Conservation (phyloP, 495 filamentous ascomycete genomes). For the Podospora pseudocomata region DNA sequence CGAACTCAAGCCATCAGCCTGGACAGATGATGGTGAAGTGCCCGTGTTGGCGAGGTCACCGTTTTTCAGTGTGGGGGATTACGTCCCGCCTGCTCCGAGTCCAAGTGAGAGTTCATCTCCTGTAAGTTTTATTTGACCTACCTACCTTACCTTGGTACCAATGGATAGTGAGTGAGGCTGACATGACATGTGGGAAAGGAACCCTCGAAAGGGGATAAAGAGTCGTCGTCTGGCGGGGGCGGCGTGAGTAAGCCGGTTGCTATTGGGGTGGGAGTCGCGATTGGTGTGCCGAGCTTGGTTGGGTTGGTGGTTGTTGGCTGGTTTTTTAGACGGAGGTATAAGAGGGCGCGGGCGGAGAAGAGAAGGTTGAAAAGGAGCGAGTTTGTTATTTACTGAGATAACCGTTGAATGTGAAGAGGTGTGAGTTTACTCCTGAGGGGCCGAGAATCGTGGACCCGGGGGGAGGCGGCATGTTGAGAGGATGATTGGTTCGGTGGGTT, state of each 20-base stretch:
- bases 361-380: slow-evolving; percentile 25
- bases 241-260: slow-evolving; percentile 26
- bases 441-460: too few species aligned
- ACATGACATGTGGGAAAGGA: background rate
- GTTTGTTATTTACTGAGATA: slow-evolving; percentile 29
- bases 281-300: slow-evolving; percentile 25
- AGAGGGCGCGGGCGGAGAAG: slow-evolving; percentile 20
- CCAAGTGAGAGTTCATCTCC: background rate
- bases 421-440: too few species aligned
- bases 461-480: background rate
- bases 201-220: slow-evolving; percentile 2
- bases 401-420: background rate
- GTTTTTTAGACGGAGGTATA: slow-evolving; percentile 24
- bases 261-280: slow-evolving; percentile 29
- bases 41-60: slow-evolving; percentile 27
- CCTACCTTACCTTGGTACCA: too few species aligned
- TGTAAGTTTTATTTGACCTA: slow-evolving; percentile 5
- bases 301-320: slow-evolving; percentile 22
- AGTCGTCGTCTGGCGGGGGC: background rate
- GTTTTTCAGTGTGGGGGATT: slow-evolving; percentile 22
- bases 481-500: background rate
- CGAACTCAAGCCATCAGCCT: slow-evolving; percentile 29
- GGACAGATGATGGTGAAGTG: slow-evolving; percentile 14
- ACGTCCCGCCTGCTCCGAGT: background rate
- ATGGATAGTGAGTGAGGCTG: background rate